Conservation (phyloP, 1,139 yeast genomes). For the Ogataea hybrid region DNA sequence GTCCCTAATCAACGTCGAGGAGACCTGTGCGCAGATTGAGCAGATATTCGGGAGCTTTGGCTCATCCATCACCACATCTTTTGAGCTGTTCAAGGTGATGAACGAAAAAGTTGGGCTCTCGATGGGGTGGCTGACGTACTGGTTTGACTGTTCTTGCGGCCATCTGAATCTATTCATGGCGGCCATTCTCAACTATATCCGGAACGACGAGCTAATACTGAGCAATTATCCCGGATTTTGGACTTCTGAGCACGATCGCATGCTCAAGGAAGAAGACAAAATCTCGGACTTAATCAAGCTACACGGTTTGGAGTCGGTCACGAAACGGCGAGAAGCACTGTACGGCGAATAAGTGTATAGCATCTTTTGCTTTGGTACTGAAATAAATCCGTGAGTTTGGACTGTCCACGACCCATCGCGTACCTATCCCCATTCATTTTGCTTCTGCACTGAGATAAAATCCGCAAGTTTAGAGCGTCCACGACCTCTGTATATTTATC, state of each 20-base stretch:
- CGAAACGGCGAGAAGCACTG: slow-evolving; percentile 28
- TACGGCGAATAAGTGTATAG: slow-evolving; percentile 13
- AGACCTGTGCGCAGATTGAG: slow-evolving; percentile 36
- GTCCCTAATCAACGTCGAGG: slow-evolving; percentile 19
- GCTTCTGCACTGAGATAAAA: background rate
- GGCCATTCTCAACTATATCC: slow-evolving; percentile 42
- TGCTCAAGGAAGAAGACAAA: slow-evolving; percentile 24
- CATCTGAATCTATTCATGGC: slow-evolving; percentile 45
- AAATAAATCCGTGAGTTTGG: slow-evolving; percentile 2
- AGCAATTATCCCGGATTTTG: slow-evolving; percentile 45
- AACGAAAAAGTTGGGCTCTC: slow-evolving; percentile 45
- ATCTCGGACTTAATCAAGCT: slow-evolving; percentile 23
- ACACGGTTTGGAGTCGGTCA: slow-evolving; percentile 31
- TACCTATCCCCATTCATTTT: background rate
- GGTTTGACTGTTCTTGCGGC: slow-evolving; percentile 49
- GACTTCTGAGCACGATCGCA: slow-evolving; percentile 46
- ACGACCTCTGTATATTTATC: background rate
- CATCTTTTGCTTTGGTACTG: background rate
- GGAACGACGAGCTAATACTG: slow-evolving; percentile 44
- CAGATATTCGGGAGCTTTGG: slow-evolving; percentile 44
- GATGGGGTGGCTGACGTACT: slow-evolving; percentile 43
- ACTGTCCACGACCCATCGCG: background rate
- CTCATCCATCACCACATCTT: slow-evolving; percentile 34
- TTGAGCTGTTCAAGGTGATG: slow-evolving; percentile 41
- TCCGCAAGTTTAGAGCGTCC: slow-evolving; percentile 1